A percentile compares a stretch with the other conserved stretches of the same genome.
phyloP scores from a whole-genome alignment of 2,329 filamentous ascomycete species.

The Botrytis squamosa region DNA sequence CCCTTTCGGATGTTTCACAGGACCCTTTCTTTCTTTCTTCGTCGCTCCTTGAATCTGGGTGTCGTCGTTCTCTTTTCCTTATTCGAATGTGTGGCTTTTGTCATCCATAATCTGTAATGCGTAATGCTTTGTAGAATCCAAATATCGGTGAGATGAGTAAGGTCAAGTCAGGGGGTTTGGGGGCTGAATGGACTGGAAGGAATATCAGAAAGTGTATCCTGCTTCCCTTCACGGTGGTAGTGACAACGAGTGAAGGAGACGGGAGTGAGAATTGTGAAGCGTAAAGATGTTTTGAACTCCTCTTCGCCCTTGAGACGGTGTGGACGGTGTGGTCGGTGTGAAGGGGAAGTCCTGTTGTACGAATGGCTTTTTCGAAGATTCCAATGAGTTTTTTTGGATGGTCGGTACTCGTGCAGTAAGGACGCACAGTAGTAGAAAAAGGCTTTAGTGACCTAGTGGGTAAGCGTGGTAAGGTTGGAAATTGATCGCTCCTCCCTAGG shows the following conservation, averaged over 20 bases:
- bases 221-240: not conserved
- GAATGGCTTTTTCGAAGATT: not conserved
- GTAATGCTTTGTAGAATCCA: not conserved
- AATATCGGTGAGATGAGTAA: slow-evolving; percentile 3
- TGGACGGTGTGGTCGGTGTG: not conserved
- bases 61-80: slow-evolving; percentile 1
- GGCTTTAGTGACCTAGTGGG: not conserved
- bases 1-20: not conserved
- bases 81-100: not conserved
- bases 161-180: not conserved
- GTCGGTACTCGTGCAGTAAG: not conserved
- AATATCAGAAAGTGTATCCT: not conserved
- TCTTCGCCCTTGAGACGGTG: not conserved
- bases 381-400: not conserved
- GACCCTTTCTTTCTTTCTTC: not conserved
- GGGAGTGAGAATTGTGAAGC: not conserved
- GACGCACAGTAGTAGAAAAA: not conserved
- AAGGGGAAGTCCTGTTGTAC: not conserved
- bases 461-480: not conserved
- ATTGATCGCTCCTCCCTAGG: slow-evolving; percentile 12
- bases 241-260: too few relatives aligned
- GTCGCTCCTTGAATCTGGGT: not conserved
- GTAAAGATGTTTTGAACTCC: not conserved
- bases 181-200: not conserved
- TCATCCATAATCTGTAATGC: not conserved